Base-by-base conservation (phyloP, 176 grass and related monocot species). In the Ananas comosus region DNA sequence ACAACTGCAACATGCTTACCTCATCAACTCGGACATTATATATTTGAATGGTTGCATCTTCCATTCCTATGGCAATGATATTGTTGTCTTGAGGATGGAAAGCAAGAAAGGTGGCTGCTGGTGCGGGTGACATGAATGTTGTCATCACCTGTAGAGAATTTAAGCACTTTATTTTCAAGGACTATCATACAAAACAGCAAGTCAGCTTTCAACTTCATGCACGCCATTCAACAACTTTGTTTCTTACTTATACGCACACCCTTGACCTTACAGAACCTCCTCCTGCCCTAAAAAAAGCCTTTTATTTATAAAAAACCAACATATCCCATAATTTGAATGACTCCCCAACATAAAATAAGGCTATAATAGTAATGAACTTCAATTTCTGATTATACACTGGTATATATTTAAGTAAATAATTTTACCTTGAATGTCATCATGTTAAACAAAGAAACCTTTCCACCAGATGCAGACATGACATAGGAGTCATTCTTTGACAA, bases 391-490 rank as follows among this genome's bases (percentile, higher is more conserved):
- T 42, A 42, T 42, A 7, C 4, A 42, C 33, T 7, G 4, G 33
- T 42, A 42, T 42, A 42, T 42, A 7, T 42, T 5, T 42, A 42
- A 42, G 33, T 42, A 42, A 42, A 1, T 7, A 42, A 42, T 7
- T 42, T 42, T 83, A 92, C 94, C 87, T 99, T 99, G 82, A 93
- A 99, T 27, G 95, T 99, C 95, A 99, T 99, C 95, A 99, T 99
- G 79, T 99, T 99, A 82, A 99, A 99, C 59, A 99, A 72, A 12
- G 90, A 99, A 42, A 99, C 90, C 78, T 99, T 99, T 58, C 95
- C 95, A 52, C 95, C 95, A 82, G 95, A 99, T 52, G 90, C 95
- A 64, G 90, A 99, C 95, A 99, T 99, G 65, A 99, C 95, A 78
- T 99, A 99, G 0, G 95, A 99, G 57, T 99, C 95, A 73, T 99